A percentile compares a stretch with the other conserved stretches of the same genome.
These are phyloP conservation scores for Theileria annulata DNA, from an alignment of 169 alveolate species.

Conservation along the genomic window DNA sequence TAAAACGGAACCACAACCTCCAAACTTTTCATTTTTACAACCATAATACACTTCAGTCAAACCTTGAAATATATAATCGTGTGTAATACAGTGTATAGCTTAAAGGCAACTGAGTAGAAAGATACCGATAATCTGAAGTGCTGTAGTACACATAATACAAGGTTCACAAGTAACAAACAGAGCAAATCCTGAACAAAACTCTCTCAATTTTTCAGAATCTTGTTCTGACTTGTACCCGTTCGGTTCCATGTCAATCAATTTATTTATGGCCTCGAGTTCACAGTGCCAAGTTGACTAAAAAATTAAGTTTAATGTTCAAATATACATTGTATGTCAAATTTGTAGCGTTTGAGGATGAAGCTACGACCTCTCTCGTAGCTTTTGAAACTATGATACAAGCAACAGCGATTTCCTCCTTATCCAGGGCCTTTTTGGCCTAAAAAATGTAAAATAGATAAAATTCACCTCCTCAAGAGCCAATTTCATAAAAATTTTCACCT, in stretches of 20 bases:
- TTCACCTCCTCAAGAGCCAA: slow-evolving; percentile 50
- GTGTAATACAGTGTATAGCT: background rate
- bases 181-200: slow-evolving; percentile 62
- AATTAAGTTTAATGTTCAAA: background rate
- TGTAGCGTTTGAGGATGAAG: slow-evolving; percentile 45
- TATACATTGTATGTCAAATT: slow-evolving; percentile 45
- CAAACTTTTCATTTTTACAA: slow-evolving; percentile 77
- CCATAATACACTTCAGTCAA: slow-evolving; percentile 75
- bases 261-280: slow-evolving; percentile 64
- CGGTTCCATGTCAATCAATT: slow-evolving; percentile 37
- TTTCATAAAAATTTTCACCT: slow-evolving; percentile 40
- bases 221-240: slow-evolving; percentile 24
- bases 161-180: slow-evolving; percentile 80
- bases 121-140: slow-evolving; percentile 67
- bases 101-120: background rate
- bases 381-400: slow-evolving; percentile 66
- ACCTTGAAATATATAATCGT: slow-evolving; percentile 16
- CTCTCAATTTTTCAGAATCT: slow-evolving; percentile 21
- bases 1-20: slow-evolving; percentile 80
- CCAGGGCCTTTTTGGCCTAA: slow-evolving; percentile 58
- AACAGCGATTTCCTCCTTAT: slow-evolving; percentile 66
- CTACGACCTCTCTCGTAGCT: slow-evolving; percentile 5
- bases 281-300: slow-evolving; percentile 67
- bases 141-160: slow-evolving; percentile 80
- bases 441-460: background rate